Evolutionary conservation across 2,329 filamentous ascomycete species (phyloP), one percentile per base, ranked within the genome.

Genomic region (Pseudogymnoascus destructans): DNA sequence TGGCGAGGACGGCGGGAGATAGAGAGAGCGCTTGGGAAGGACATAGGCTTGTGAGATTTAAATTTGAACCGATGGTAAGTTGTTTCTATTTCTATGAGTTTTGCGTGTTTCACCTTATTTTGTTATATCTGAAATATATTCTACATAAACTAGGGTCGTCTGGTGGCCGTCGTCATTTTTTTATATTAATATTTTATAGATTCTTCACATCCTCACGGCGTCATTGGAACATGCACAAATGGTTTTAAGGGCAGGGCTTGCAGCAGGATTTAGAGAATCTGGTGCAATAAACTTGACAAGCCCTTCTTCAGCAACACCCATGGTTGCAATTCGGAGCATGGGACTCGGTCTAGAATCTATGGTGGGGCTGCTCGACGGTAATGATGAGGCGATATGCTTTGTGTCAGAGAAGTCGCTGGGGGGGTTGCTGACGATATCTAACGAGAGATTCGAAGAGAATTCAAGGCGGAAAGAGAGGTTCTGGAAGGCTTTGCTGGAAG

Each of bases 21-120:
- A 59, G 13, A 33, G 30, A 49, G 17, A 25, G 46, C 27, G 30
- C 17, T 54, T 60, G 49, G 67, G 11, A 64, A 57, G 68, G 69
- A 59, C 70, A 72, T 66, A 75, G 79, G 66, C 71, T 80, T 70
- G 77, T 95, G 56, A 89, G 92, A 71, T 87, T 95, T 73, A 93
- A 95, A 71, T 96, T 95, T 68, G 91, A 96, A 70, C 89, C 91
- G 3, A 90, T 96, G 89, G 91, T 95, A 78, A 69, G 82, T 64
- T n/a, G 13, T 49, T 25, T 30, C 8, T 30, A 52, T 52, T 13
- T 19, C 15, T 9, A 52, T 11, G 15, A 13, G 23, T 11, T 49
- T 27, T 10, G 11, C 17, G 1, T 27, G 40, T 25, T n/a, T 23
- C 23, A 25, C 5, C 52, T 23, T 7, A 38, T 58, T 57, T 23